Base-by-base conservation (phyloP, 163 green algal species). In the Coccomyxa subellipsoidea region DNA sequence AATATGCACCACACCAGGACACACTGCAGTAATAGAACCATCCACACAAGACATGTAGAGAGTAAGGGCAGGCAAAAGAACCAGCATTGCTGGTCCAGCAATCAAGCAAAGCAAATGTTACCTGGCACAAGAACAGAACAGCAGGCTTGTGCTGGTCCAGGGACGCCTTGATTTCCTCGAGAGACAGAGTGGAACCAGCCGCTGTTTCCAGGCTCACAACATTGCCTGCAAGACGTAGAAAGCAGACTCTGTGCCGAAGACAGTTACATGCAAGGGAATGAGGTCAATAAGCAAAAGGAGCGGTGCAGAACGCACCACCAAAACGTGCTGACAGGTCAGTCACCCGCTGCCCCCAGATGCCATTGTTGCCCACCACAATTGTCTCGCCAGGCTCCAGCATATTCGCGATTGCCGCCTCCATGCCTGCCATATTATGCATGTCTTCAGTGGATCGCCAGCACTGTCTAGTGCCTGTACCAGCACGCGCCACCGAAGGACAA, bases 351-450 rank as follows among this genome's bases (percentile, higher is more conserved):
- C 93, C 93, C 91, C 92, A 96, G 80, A 97, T 93, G 72, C 95
- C 95, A 54, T 93, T 94, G 82, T 95, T 94, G 77, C 94, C 95
- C 32, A 95, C 93, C 35, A 98, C 77, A 39, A 98, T 90, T 34
- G 86, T 95, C 84, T 98, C 94, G 6, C 94, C 96, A 6, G 94
- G 93, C 90, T 98, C 96, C 76, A 99, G 84, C 80, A 97, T 88
- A 89, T 98, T 98, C 76, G 93, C 91, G 77, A 98, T 94, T 72
- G 82, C 77, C 2, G 92, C 92, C 86, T 98, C 95, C 95, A 98
- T 98, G 86, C 94, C 94, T 32, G 86, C 76, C 31, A 40, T 10
- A 35, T 34, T 36, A 35, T 27, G 21, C 2, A 73, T 35, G 27
- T 23, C 7, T 37, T 34, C 8, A n/a, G 12, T 73, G 8, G 23